Conservation (phyloP, 2,329 filamentous ascomycete genomes). For the Colletotrichum navitas region DNA sequence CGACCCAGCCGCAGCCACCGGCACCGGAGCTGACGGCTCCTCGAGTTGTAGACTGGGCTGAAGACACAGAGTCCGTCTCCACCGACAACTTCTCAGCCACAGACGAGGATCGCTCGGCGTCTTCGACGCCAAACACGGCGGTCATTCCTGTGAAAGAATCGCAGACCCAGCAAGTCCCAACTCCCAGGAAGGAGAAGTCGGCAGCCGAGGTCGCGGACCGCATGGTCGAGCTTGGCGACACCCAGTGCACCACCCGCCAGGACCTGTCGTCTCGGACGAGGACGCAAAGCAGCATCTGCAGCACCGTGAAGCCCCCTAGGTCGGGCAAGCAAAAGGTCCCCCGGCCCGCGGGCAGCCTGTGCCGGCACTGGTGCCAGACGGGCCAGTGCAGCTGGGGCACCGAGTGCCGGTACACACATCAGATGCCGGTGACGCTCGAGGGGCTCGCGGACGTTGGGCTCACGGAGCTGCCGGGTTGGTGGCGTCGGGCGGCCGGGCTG, state of each 20-base stretch:
- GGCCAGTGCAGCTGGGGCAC: conserved; percentile 61
- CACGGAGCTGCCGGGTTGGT: conserved; percentile 59
- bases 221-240: conserved; percentile 27
- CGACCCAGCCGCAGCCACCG: background rate
- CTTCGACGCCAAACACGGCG: conserved; percentile 6
- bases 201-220: conserved; percentile 18
- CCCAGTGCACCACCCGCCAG: conserved; percentile 3
- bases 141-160: conserved; percentile 5
- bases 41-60: conserved; percentile 37
- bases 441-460: conserved; percentile 60
- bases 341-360: conserved; percentile 47
- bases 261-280: background rate
- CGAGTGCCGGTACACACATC: conserved; percentile 59
- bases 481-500: conserved; percentile 34
- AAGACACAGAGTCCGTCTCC: conserved; percentile 35
- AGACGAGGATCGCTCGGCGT: conserved; percentile 21
- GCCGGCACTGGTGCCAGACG: conserved; percentile 63
- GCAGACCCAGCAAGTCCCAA: background rate
- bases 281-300: background rate
- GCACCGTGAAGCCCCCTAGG: conserved; percentile 11
- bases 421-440: conserved; percentile 59
- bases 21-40: background rate
- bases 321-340: conserved; percentile 18
- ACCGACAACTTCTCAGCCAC: conserved; percentile 33
- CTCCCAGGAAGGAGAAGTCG: conserved; percentile 10